Evolutionary conservation across 208 protist species (phyloP).

Genomic region (Leishmania amazonensis): DNA sequence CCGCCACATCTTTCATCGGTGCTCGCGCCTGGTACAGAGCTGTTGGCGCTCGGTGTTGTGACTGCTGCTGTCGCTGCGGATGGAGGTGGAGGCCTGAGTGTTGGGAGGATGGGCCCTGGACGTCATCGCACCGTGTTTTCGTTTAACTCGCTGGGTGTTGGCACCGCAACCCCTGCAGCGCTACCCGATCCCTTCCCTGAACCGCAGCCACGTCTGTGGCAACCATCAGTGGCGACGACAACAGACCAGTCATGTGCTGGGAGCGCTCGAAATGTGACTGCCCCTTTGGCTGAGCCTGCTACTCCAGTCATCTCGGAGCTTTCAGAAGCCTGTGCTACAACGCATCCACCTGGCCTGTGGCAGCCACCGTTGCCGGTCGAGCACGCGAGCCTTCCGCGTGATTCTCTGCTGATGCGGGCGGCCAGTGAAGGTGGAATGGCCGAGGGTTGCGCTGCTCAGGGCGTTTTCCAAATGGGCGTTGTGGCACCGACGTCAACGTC

Average conservation of each 20-base stretch:
- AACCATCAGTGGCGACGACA: background rate
- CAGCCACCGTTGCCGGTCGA: background rate
- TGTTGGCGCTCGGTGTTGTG: background rate
- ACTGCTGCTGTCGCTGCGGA: background rate
- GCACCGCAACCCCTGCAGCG: background rate
- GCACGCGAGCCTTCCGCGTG: background rate
- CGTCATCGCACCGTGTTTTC: constrained; percentile 33
- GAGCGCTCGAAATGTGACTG: background rate
- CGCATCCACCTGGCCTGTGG: background rate
- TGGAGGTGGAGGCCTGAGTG: background rate
- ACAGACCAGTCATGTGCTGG: background rate
- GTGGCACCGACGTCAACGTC: background rate
- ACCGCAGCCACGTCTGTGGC: background rate
- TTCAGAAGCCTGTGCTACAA: background rate
- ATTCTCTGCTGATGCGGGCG: background rate
- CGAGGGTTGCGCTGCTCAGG: background rate
- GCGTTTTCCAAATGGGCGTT: background rate
- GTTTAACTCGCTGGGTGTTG: constrained; percentile 12
- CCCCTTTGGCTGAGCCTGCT: background rate
- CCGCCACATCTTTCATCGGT: background rate
- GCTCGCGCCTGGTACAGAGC: constrained; percentile 1
- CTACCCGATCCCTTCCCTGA: background rate
- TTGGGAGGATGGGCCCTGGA: background rate
- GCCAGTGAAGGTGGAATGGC: background rate
- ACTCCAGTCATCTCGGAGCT: background rate